Conservation (phyloP, 2,329 filamentous ascomycete genomes). For the Trichophyton schoenleinii region DNA sequence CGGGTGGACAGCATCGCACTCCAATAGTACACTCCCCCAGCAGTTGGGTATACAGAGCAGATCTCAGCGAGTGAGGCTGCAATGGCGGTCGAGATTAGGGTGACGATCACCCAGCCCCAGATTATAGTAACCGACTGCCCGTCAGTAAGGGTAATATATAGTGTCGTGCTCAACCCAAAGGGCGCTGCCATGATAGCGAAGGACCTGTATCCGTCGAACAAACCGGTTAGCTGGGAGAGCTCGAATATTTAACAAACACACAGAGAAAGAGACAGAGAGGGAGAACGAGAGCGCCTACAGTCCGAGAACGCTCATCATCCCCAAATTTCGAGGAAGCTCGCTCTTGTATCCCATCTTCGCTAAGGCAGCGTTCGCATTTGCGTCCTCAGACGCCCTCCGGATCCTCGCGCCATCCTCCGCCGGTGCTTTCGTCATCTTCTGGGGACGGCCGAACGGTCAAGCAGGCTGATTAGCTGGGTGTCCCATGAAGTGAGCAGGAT, state of each 20-base stretch:
- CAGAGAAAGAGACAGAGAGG: not conserved
- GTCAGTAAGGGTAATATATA: slow-evolving; percentile 56
- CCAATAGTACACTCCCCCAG: slow-evolving; percentile 60
- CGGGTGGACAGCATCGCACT: slow-evolving; percentile 55
- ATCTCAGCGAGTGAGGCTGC: slow-evolving; percentile 57
- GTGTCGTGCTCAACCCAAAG: slow-evolving; percentile 54
- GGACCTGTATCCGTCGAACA: slow-evolving; percentile 30
- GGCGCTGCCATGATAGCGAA: slow-evolving; percentile 66
- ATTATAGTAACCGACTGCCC: slow-evolving; percentile 57
- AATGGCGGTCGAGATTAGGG: slow-evolving; percentile 50
- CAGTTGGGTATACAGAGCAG: slow-evolving; percentile 55
- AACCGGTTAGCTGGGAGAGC: not conserved
- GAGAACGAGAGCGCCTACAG: slow-evolving; percentile 29
- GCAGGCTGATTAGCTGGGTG: not conserved
- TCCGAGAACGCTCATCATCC: slow-evolving; percentile 58
- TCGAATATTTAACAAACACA: not conserved
- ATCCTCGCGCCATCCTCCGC: not conserved
- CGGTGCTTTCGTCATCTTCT: not conserved
- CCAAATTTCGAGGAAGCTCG: slow-evolving; percentile 53
- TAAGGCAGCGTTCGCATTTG: slow-evolving; percentile 46
- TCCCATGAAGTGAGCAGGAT: not conserved
- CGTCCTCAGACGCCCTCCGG: slow-evolving; percentile 14
- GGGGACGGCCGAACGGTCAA: not conserved
- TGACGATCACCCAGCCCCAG: slow-evolving; percentile 58
- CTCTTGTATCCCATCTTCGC: slow-evolving; percentile 56